These are phyloP conservation scores for Oryza glaberrima DNA, from an alignment of 176 grass and related monocot species.

Conservation along the genomic window DNA sequence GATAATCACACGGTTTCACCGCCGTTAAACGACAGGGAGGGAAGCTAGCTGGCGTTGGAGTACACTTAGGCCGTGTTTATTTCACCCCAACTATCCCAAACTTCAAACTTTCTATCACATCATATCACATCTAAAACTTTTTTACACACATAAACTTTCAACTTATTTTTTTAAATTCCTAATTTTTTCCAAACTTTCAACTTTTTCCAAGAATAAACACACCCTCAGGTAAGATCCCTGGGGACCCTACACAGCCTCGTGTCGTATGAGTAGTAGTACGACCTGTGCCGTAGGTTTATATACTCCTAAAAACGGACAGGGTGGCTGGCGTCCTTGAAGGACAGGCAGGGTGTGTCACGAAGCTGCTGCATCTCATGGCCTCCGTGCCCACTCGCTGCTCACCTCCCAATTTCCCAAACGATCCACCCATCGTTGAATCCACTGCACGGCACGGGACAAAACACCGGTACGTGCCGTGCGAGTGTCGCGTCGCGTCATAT, in stretches of 20 bases:
- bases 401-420: too few relatives aligned
- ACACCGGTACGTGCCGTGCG: too few relatives aligned
- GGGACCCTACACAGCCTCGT: background rate
- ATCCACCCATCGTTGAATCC: background rate
- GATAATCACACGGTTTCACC: background rate
- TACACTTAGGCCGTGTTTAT: background rate
- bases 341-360: background rate
- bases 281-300: background rate
- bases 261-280: background rate
- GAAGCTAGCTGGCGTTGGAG: background rate
- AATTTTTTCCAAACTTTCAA: too few relatives aligned
- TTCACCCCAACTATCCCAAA: too few relatives aligned
- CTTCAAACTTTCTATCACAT: too few relatives aligned
- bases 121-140: too few relatives aligned
- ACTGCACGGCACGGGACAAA: too few relatives aligned
- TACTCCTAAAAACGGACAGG: constrained; percentile 19
- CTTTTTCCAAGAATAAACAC: too few relatives aligned
- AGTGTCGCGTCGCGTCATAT: too few relatives aligned
- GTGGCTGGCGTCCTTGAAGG: constrained; percentile 23
- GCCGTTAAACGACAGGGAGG: background rate
- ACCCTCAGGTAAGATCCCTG: constrained; percentile 12
- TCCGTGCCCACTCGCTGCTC: background rate
- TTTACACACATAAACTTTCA: too few relatives aligned
- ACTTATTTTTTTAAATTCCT: too few relatives aligned
- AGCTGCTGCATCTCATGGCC: background rate